Base-by-base conservation (phyloP, 2,329 filamentous ascomycete species). In the Cladosporium sp. region DNA sequence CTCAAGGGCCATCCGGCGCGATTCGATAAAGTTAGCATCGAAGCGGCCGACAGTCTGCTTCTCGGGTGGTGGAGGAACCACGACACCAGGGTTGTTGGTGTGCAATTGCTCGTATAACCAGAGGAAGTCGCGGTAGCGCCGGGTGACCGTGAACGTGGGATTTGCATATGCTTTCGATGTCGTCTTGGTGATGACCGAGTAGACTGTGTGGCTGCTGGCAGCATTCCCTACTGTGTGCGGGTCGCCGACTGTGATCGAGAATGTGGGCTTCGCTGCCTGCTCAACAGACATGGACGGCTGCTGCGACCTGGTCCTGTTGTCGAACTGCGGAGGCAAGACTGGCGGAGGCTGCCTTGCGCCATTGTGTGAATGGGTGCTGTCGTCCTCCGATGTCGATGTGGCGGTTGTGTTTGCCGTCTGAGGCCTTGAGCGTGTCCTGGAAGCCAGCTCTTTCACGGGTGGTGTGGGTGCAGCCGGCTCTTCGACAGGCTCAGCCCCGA, bases 11-110 rank as follows among this genome's bases (percentile, higher is more conserved):
- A 93, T 91, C 72, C 95, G 87, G 73, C 95, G 86, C 52, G 92
- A 92, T 79, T 99, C 95, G 69, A 99, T 93, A 79, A 99, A 99
- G 78, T 97, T 96, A 71, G 88, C 92, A 79, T 99, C 94, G 76
- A 99, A 99, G 47, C 95, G 89, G 68, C 94, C 94, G 65, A 99
- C 92, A 8, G 94, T 93, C 81, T 99, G 95, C 83, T 99, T 99
- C 81, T 99, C 95, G 0, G 95, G 95, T 0, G 95, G 95, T 8
- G 95, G 94, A 0, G 95, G 95, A 14, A 99, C 92, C 34, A 99
- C 93, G 44, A 97, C 89, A 66, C 95, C 95, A 0, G 95, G 95
- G 74, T 95, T 97, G 78, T 96, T 99, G 68, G 89, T 90, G 77
- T 98, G 95, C 68, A 99, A 84, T 34, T 93, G 92, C 72, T 90